Evolutionary conservation across 2,329 filamentous ascomycete genomes (phyloP), one percentile per base, ranked within the genome.

Genomic region (Aspergillus nomiae): DNA sequence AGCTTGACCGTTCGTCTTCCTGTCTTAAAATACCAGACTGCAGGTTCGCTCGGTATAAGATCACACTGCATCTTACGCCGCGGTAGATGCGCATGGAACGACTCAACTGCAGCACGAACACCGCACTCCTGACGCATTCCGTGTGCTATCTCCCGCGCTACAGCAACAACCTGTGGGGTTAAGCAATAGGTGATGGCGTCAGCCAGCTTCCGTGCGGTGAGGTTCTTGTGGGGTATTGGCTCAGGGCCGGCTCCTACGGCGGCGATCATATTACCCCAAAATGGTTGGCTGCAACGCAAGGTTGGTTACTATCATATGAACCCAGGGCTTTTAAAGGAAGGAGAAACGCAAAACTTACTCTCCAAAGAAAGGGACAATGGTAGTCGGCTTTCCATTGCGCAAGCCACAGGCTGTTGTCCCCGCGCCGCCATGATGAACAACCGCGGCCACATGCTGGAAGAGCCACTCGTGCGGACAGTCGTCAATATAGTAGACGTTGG

Each of bases 341-440:
- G 26, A 24, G 26, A 50, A 41, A 14, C 5, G 21, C n/a, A 21
- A 26, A 8, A 69, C 74, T 58, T 59, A 75, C 74, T 86, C 84
- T 32, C 84, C 84, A 64, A 86, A 86, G 67, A 86, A 87, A 0
- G 85, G 86, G 0, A 87, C 81, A n/a, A 87, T 79, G 0, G 82
- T 71, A 0, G 85, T 87, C 0, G 85, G 85, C 21, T 77, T 74
- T 0, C 81, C 84, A 50, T 83, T 78, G 3, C 77, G 71, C 5
- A 87, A 77, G 0, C 86, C 85, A 38, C 80, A 82, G 1, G 86
- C 85, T 3, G 85, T 87, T 0, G 85, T 87, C 2, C 86, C 86
- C 14, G 86, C 86, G 8, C 85, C 86, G n/a, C 85, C 85, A 60
- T 88, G 85, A 63, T 88, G 86, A 0, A 88, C 79, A 0, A 87